A percentile compares a stretch with the other conserved stretches of the same genome.
These are phyloP conservation scores for Cavenderia fasciculata DNA, from an alignment of 78 protist genomes.

Conservation along the genomic window DNA sequence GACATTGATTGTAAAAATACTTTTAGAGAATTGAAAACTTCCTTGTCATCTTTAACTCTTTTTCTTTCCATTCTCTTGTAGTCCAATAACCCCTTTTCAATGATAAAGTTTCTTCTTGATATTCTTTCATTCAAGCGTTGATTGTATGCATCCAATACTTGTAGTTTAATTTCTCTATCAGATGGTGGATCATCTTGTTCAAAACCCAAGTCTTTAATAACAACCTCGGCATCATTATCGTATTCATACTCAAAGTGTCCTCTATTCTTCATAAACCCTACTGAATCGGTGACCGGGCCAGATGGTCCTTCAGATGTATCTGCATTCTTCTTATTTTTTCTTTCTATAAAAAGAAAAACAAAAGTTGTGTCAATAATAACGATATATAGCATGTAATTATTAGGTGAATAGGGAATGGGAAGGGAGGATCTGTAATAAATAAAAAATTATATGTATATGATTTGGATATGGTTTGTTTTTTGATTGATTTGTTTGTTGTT, in stretches of 20 bases:
- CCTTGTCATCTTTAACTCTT: slow-evolving; percentile 51
- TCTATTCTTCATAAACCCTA: slow-evolving; percentile 67
- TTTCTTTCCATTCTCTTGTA: slow-evolving; percentile 69
- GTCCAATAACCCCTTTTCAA: slow-evolving; percentile 66
- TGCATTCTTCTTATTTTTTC: neutral
- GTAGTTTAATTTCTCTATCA: slow-evolving; percentile 51
- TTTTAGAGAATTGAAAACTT: slow-evolving; percentile 24
- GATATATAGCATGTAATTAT: no score
- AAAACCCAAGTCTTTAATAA: slow-evolving; percentile 62
- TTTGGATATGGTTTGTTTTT: no score
- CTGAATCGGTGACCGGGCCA: slow-evolving; percentile 63
- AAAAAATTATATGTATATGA: no score
- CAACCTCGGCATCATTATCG: slow-evolving; percentile 76
- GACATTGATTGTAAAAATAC: slow-evolving; percentile 23
- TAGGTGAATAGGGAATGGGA: no score
- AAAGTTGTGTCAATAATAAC: no score
- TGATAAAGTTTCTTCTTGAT: slow-evolving; percentile 55
- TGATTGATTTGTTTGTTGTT: no score
- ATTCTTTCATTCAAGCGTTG: slow-evolving; percentile 64
- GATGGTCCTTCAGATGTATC: slow-evolving; percentile 32
- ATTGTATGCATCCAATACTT: slow-evolving; percentile 36
- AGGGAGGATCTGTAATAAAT: no score
- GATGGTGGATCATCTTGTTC: slow-evolving; percentile 39
- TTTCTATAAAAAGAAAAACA: no score
- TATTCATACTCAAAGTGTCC: slow-evolving; percentile 70